Conservation (phyloP, 2,329 filamentous ascomycete genomes). For the Aspergillus tamarii region DNA sequence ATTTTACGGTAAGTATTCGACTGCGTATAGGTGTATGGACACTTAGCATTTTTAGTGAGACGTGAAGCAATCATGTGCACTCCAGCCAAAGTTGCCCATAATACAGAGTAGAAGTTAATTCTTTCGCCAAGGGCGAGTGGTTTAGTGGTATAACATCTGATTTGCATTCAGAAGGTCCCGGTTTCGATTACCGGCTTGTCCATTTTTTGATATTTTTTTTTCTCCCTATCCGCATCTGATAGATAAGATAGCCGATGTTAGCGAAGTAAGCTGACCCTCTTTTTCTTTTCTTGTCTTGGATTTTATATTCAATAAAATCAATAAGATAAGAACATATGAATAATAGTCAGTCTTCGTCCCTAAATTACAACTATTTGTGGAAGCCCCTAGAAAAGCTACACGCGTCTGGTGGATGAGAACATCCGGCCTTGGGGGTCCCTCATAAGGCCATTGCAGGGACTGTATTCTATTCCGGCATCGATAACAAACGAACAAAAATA, state of each 20-base stretch:
- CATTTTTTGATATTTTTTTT: constrained; percentile 1
- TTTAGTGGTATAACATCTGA: constrained; percentile 15
- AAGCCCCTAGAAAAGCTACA: no score
- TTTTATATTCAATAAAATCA: no score
- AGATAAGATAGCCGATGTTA: background rate
- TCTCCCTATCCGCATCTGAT: background rate
- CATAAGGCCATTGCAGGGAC: background rate
- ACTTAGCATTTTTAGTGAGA: no score
- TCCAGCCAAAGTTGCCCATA: accelerated
- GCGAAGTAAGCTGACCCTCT: no score
- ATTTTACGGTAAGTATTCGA: background rate
- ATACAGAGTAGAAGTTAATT: accelerated
- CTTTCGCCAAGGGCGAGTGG: constrained; percentile 9
- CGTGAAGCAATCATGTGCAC: no score
- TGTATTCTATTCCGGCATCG: background rate
- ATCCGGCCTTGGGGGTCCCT: no score
- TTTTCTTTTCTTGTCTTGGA: no score
- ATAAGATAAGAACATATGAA: no score
- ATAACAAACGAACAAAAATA: background rate
- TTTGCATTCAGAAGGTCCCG: constrained; percentile 18
- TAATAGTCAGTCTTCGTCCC: no score
- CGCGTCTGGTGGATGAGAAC: no score
- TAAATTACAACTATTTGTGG: no score
- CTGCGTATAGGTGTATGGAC: background rate
- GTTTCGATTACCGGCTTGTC: constrained; percentile 19